These are phyloP conservation scores for Nitzschia putrida DNA, from an alignment of 108 stramenopile species.

Conservation along the genomic window DNA sequence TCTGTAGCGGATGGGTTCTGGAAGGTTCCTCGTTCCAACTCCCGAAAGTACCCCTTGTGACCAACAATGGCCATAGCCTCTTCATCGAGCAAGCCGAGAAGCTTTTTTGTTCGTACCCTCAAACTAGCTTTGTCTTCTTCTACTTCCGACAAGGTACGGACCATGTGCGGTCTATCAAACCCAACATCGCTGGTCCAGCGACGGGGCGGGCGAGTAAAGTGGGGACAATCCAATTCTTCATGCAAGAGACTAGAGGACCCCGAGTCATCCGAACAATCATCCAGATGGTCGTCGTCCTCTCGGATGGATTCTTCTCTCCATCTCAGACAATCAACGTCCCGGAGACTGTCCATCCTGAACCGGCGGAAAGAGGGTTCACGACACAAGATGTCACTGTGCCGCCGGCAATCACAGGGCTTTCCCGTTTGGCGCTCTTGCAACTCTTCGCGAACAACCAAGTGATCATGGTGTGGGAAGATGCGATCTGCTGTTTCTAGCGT, in stretches of 20 bases:
- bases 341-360: conserved; percentile 9
- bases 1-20: conserved; percentile 39
- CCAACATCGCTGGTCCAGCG: not conserved
- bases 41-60: conserved; percentile 72
- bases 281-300: not conserved
- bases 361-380: conserved; percentile 6
- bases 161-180: not conserved
- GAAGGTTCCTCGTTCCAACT: conserved; percentile 64
- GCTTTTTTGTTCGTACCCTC: conserved; percentile 47
- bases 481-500: conserved; percentile 51
- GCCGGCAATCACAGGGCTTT: conserved; percentile 19
- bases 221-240: not conserved
- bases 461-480: conserved; percentile 44
- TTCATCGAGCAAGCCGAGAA: conserved; percentile 55
- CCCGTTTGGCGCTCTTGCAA: conserved; percentile 22
- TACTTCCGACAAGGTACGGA: not conserved
- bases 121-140: conserved; percentile 37
- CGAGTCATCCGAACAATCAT: not conserved
- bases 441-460: conserved; percentile 43
- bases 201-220: not conserved
- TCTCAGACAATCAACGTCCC: conserved; percentile 4
- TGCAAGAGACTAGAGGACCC: not conserved
- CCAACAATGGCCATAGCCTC: conserved; percentile 48
- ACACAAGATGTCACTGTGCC: not conserved
- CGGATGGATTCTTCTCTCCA: not conserved